Percentiles rank a stretch among this genome's conserved stretches.
These are phyloP conservation scores for Codiaeum variegatum DNA, from an alignment of 441 rosid genomes.

Conservation along the genomic window DNA sequence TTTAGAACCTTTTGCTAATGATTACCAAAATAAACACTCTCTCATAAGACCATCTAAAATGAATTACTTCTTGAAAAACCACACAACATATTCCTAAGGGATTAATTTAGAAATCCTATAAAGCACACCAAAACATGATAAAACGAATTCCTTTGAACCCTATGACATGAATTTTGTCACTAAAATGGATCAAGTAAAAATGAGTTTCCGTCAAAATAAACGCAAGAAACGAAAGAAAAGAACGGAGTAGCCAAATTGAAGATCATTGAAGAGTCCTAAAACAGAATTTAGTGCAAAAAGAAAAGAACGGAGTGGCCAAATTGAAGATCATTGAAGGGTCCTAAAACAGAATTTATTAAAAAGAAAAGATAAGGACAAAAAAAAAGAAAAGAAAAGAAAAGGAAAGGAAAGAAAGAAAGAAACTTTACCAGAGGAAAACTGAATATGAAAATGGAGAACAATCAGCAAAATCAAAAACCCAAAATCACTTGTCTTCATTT, in stretches of 20 bases:
- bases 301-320: background rate
- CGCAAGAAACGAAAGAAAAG: background rate
- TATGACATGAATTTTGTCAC: background rate
- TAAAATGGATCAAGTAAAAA: background rate
- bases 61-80: background rate
- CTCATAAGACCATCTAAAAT: background rate
- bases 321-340: background rate
- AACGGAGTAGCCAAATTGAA: background rate
- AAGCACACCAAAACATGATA: background rate
- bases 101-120: background rate
- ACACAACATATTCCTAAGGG: background rate
- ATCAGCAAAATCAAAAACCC: conserved; percentile 27
- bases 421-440: conserved; percentile 30
- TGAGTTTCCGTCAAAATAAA: background rate
- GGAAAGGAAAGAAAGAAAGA: background rate
- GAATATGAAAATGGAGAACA: conserved; percentile 21
- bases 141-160: background rate
- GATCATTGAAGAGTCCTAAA: background rate
- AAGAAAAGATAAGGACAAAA: too few species aligned
- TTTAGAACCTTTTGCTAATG: background rate
- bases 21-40: background rate
- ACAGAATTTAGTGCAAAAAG: background rate
- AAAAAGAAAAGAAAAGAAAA: too few species aligned
- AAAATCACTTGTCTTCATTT: conserved; percentile 22
- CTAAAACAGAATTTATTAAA: background rate